A percentile compares a stretch with the other conserved stretches of the same genome.
These are phyloP conservation scores for Solanum appendiculatum DNA, from an alignment of 257 asterid species.

Conservation along the genomic window DNA sequence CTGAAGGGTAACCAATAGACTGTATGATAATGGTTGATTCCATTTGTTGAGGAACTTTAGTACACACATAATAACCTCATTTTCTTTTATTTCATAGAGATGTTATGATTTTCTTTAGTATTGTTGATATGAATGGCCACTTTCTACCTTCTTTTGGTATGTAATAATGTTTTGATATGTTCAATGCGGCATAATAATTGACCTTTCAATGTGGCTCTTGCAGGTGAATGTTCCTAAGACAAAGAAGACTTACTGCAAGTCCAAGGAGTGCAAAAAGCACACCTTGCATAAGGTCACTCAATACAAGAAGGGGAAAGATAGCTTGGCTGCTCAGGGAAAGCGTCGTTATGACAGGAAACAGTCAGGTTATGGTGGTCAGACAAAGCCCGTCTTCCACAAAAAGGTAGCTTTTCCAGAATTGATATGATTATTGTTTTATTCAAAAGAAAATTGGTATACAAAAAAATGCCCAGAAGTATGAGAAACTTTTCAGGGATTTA, in stretches of 20 bases:
- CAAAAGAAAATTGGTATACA: neutral
- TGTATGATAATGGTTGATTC: neutral
- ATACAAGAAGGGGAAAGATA: neutral
- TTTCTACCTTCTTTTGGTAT: neutral
- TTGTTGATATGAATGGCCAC: neutral
- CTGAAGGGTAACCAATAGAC: neutral
- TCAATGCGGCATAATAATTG: neutral
- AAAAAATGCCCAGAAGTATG: neutral
- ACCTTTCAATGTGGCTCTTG: neutral
- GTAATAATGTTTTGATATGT: neutral
- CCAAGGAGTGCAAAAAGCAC: slow-evolving; percentile 2
- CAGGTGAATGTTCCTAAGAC: slow-evolving; percentile 2
- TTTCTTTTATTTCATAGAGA: neutral
- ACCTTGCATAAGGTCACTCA: slow-evolving; percentile 2
- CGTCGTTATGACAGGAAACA: slow-evolving; percentile 3
- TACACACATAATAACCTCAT: neutral
- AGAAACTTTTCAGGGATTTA: neutral
- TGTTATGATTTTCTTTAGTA: neutral
- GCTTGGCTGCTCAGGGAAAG: slow-evolving; percentile 5
- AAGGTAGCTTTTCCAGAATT: neutral
- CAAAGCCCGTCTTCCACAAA: slow-evolving; percentile 2
- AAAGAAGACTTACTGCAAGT: slow-evolving; percentile 3
- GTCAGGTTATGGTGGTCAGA: slow-evolving; percentile 3
- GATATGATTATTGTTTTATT: neutral
- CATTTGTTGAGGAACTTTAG: neutral